A percentile compares a stretch with the other conserved stretches of the same genome.
Conservation (phyloP, 257 asterid genomes). For the Jacaranda mimosifolia region DNA sequence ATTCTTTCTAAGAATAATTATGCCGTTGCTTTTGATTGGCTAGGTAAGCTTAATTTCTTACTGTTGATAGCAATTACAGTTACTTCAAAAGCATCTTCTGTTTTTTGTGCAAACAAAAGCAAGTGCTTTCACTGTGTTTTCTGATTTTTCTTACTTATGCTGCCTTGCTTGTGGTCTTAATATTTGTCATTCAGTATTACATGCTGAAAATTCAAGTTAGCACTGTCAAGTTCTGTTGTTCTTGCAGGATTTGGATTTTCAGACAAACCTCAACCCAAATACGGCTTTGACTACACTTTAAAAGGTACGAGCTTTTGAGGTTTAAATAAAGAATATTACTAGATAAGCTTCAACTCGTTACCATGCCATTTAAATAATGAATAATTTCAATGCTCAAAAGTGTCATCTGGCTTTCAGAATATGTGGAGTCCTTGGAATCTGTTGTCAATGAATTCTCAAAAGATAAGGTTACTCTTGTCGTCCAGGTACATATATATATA, state of each 20-base stretch:
- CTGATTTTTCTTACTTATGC: too few species aligned
- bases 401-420: slow-evolving; percentile 58
- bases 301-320: slow-evolving; percentile 53
- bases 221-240: slow-evolving; percentile 28
- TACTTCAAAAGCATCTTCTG: background rate
- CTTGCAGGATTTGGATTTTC: slow-evolving; percentile 95
- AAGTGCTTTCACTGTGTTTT: background rate
- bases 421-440: slow-evolving; percentile 74
- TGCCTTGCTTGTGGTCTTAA: too few species aligned
- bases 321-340: background rate
- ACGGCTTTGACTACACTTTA: slow-evolving; percentile 90
- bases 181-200: background rate
- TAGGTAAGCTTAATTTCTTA: slow-evolving; percentile 58
- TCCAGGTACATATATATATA: slow-evolving; percentile 62
- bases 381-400: slow-evolving; percentile 16
- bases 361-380: background rate
- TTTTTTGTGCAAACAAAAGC: background rate
- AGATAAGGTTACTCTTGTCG: slow-evolving; percentile 76
- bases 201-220: background rate
- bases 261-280: slow-evolving; percentile 92
- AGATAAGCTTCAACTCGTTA: background rate
- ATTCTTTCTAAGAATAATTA: slow-evolving; percentile 78
- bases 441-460: slow-evolving; percentile 61
- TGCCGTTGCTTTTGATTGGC: slow-evolving; percentile 89
- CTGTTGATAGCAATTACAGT: background rate